Evolutionary conservation across 2,329 filamentous ascomycete genomes (phyloP), one percentile per base, ranked within the genome.

Genomic region (Colletotrichum sidae): DNA sequence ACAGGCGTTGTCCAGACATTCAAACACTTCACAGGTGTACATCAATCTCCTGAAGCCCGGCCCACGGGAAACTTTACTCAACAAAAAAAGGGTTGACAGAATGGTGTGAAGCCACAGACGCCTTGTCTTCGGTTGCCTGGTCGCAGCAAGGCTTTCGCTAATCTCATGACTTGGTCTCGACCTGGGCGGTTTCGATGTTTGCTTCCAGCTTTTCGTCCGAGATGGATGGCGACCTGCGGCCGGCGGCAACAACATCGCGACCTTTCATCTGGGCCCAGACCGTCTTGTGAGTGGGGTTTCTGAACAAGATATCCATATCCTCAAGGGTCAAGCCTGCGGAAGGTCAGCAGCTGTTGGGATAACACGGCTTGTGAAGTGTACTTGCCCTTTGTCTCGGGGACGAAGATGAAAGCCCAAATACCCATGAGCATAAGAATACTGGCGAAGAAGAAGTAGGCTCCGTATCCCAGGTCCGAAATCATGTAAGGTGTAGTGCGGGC

Each of bases 401-500:
- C 76, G 52, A 83, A 82, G 73, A 84, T 83, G 59, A 79, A 80
- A 3, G 82, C 77, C 72, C 81, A 86, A 47, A 83, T 70, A 9
- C 81, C 77, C 68, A 83, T 80, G 35, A 76, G 67, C 13, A 84
- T 74, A 53, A 84, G 80, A 38, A 84, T 75, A 0, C 78, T 74
- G 4, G 80, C 83, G 67, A 86, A 86, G 73, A 86, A 81, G 61
- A 86, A 82, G 70, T 84, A 86, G 0, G 83, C 83, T 8, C 84
- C 84, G 67, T 83, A 86, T 1, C 77, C 76, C 1, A 81, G 72
- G 5, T 73, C 71, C 0, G 74, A 77, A 13, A 80, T 76, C 79
- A 81, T 81, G 61, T 79, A 79, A 0, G 78, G 79, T 0, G 76
- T 78, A 25, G 76, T 74, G 34, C 77, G 73, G 2, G 77, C 77